Evolutionary conservation across 164 flowering plant genomes (phyloP).

Genomic region (Paratinospora sagittata): DNA sequence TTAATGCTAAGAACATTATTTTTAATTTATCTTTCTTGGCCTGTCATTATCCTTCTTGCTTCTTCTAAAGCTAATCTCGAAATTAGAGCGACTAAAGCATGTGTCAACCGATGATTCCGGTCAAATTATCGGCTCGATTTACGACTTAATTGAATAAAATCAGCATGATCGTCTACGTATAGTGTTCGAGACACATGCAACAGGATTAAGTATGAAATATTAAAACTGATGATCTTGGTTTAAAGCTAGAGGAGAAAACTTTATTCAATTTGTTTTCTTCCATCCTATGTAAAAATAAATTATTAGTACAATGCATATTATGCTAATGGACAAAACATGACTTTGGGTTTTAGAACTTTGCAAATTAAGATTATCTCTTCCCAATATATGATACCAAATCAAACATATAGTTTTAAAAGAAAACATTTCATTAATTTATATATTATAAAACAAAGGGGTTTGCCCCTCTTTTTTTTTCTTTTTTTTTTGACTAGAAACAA

Average conservation of each 20-base stretch:
- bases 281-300: background rate
- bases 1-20: background rate
- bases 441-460: too few species aligned
- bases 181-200: background rate
- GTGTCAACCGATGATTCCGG: background rate
- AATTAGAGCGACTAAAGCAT: background rate
- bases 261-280: background rate
- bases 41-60: background rate
- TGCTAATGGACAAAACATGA: background rate
- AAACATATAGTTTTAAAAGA: too few species aligned
- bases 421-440: too few species aligned
- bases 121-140: background rate
- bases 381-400: background rate
- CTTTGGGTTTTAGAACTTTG: background rate
- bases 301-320: background rate
- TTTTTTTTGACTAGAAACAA: too few species aligned
- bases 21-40: background rate
- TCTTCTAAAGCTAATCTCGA: background rate
- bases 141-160: background rate
- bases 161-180: background rate
- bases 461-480: too few species aligned
- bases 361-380: background rate
- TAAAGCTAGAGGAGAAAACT: background rate
- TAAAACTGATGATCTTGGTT: background rate
- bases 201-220: background rate